Evolutionary conservation across 805 yeast genomes (phyloP).

Genomic region (Ogataea dorogensis): DNA sequence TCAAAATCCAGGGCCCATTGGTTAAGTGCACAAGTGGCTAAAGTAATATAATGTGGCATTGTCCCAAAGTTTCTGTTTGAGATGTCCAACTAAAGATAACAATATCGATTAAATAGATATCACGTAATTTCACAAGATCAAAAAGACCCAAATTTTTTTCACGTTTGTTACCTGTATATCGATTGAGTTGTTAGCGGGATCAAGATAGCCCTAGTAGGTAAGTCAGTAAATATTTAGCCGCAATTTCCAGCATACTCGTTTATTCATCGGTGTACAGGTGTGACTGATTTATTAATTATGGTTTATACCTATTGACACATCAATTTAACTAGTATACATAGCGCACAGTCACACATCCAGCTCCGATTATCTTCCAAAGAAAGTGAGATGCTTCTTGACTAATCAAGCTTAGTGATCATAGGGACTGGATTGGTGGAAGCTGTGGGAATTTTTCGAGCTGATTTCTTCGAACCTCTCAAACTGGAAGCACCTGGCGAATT

Average conservation of each 20-base stretch:
- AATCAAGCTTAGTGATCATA: conserved; percentile 31
- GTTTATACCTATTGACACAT: too few relatives aligned
- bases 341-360: not conserved
- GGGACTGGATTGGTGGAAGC: conserved; percentile 30
- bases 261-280: too few relatives aligned
- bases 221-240: too few relatives aligned
- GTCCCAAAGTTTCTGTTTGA: not conserved
- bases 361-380: not conserved
- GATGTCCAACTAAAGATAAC: not conserved
- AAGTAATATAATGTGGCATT: conserved; percentile 86
- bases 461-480: conserved; percentile 9
- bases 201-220: too few relatives aligned
- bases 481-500: conserved; percentile 13
- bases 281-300: too few relatives aligned
- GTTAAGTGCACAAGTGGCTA: conserved; percentile 91
- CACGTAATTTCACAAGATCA: too few relatives aligned
- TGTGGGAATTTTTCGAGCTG: conserved; percentile 23
- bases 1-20: conserved; percentile 99
- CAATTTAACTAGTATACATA: not conserved
- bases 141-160: too few relatives aligned
- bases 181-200: too few relatives aligned
- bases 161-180: too few relatives aligned
- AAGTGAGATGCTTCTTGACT: not conserved
- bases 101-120: not conserved
- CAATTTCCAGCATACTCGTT: too few relatives aligned